These are phyloP conservation scores for Aaosphaeria pasadenensis DNA, from an alignment of 2,329 filamentous ascomycete species.

Conservation along the genomic window DNA sequence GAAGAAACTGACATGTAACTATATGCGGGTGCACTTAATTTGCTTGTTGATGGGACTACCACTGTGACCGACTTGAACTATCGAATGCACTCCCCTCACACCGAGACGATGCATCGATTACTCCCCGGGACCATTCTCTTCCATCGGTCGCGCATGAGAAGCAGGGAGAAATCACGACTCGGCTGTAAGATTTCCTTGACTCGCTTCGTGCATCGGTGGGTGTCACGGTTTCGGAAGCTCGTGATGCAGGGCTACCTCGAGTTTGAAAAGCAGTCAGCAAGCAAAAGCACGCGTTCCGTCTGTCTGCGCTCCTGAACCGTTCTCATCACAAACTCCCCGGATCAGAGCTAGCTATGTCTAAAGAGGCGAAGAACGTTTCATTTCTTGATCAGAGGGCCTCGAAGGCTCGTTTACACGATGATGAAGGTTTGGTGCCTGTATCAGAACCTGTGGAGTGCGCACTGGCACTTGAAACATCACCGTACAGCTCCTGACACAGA, in stretches of 20 bases:
- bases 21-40: too few species aligned
- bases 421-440: conserved; percentile 14
- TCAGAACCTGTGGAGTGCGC: conserved; percentile 12
- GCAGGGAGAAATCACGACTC: too few species aligned
- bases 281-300: not conserved
- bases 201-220: conserved; percentile 1
- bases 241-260: conserved; percentile 6
- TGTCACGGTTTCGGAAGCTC: conserved; percentile 12
- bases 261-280: conserved; percentile 1
- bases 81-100: too few species aligned
- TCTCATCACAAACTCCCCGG: not conserved
- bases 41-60: too few species aligned
- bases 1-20: too few species aligned
- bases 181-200: too few species aligned
- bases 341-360: not conserved
- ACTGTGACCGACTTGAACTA: too few species aligned
- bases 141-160: too few species aligned
- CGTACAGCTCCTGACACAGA: not conserved
- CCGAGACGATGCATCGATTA: too few species aligned
- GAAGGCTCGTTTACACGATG: conserved; percentile 2
- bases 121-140: too few species aligned
- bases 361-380: not conserved
- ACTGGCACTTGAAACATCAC: conserved; percentile 15
- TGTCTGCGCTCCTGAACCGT: not conserved
- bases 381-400: not conserved